Conservation (phyloP, 257 asterid species). For the Solanum corneliomulleri region DNA sequence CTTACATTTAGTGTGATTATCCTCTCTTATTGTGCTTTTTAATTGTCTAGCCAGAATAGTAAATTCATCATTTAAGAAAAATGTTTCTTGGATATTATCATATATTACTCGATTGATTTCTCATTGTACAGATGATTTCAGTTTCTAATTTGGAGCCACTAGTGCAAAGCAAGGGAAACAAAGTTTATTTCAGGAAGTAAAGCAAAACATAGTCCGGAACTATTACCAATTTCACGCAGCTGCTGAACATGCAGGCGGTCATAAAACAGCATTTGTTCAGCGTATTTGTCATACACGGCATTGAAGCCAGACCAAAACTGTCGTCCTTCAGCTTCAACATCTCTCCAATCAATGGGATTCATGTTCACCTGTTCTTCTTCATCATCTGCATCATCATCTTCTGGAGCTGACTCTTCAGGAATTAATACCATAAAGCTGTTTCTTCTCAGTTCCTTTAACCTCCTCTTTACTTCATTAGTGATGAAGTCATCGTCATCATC, state of each 20-base stretch:
- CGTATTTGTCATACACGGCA: constrained; percentile 72
- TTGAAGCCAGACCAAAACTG: constrained; percentile 89
- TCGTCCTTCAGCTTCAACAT: constrained; percentile 69
- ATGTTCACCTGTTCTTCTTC: constrained; percentile 69
- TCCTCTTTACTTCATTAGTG: constrained; percentile 85
- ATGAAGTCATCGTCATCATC: constrained; percentile 94
- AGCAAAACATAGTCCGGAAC: neutral
- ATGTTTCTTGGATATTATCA: neutral
- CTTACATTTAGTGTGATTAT: neutral
- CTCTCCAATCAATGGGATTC: constrained; percentile 63
- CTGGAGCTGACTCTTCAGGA: constrained; percentile 75
- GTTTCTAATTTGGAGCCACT: neutral
- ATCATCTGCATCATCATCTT: constrained; percentile 43
- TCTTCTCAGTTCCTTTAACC: constrained; percentile 78
- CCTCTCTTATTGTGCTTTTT: neutral
- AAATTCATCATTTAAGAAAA: neutral
- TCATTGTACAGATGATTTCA: neutral
- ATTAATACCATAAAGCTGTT: constrained; percentile 92
- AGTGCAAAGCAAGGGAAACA: neutral
- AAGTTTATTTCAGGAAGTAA: neutral
- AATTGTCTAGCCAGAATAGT: neutral
- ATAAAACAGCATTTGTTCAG: constrained; percentile 65
- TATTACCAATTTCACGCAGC: constrained; percentile 66
- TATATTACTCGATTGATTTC: neutral
- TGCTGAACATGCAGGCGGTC: constrained; percentile 69